Evolutionary conservation across 2,329 filamentous ascomycete species (phyloP), one percentile per base, ranked within the genome.

Genomic region (Talaromyces sp.): DNA sequence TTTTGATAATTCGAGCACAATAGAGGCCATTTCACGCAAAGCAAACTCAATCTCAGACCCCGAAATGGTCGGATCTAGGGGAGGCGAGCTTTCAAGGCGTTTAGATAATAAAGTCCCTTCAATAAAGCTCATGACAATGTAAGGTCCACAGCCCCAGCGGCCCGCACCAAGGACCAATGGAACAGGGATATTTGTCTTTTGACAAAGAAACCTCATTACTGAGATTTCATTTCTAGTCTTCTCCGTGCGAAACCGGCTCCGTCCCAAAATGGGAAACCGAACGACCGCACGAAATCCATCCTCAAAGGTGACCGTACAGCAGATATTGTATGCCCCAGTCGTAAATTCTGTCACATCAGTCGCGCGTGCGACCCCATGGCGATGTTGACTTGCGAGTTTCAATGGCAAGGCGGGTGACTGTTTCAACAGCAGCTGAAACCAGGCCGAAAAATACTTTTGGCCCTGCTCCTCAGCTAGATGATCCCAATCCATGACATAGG

Each of bases 311-410:
- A 63, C 58, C 33, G 44, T 55, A 48, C 49, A 60, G 51, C 61
- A 63, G 32, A 62, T 56, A 52, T 63, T 63, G 44, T 49, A 63
- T 45, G 61, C 40, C 10, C 61, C 57, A 50, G 47, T 56, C 20
- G 36, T 36, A 16, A 46, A 46, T 8, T 20, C 13, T 13, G 43
- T 33, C 9, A 36, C 30, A 8, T 55, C 39, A 44, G 37, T 44
- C 42, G 37, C 45, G 44, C 44, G 35, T 49, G 35, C 43, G 14
- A 24, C 19, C n/a, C 49, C 52, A 22, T 5, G 43, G 30, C 36
- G 49, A 47, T 45, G 49, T 37, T 49, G 19, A 11, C 17, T 43
- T 40, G 52, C 52, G 40, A 55, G 52, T 47, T 36, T 48, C 24
- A 55, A 42, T 35, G 52, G 48, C 24, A 55, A 52, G 24, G 35